A percentile compares a stretch with the other conserved stretches of the same genome.
phyloP scores from a whole-genome alignment of 2,329 filamentous ascomycete species.

The Penicillium hesseltinei region DNA sequence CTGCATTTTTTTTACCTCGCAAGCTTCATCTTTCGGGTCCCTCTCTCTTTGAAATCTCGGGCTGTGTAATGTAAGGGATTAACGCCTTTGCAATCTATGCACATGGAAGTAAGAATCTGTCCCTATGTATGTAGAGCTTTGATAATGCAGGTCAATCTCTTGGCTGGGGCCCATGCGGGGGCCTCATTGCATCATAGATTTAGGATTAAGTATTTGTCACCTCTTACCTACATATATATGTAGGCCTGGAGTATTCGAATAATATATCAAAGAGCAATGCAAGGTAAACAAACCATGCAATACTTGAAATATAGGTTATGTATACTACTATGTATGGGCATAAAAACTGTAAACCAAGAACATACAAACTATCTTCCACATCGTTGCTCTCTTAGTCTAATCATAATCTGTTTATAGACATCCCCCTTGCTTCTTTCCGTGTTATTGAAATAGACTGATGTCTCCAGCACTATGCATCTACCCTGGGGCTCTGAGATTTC shows the following conservation, averaged over 20 bases:
- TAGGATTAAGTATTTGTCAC: not conserved
- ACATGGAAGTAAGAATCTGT: not conserved
- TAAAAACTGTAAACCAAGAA: not conserved
- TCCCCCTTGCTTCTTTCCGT: not conserved
- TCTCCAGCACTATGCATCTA: not conserved
- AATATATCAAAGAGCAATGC: too few relatives aligned
- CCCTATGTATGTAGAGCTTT: not conserved
- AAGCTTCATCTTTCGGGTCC: not conserved
- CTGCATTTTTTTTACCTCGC: slow-evolving; percentile 15
- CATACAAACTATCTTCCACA: not conserved
- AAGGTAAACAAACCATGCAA: too few relatives aligned
- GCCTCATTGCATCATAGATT: not conserved
- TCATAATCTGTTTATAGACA: not conserved
- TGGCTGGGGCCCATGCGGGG: slow-evolving; percentile 22
- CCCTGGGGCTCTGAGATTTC: not conserved
- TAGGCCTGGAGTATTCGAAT: too few relatives aligned
- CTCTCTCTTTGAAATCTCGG: not conserved
- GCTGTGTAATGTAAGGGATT: not conserved
- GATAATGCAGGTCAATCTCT: slow-evolving; percentile 18
- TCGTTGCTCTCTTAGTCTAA: not conserved
- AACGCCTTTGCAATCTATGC: not conserved
- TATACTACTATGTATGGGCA: not conserved
- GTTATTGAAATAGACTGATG: not conserved
- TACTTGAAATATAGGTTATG: not conserved
- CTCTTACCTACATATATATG: not conserved